A percentile compares a stretch with the other conserved stretches of the same genome.
Conservation (phyloP, 2,329 filamentous ascomycete genomes). For the Teratosphaeria gauchensis region DNA sequence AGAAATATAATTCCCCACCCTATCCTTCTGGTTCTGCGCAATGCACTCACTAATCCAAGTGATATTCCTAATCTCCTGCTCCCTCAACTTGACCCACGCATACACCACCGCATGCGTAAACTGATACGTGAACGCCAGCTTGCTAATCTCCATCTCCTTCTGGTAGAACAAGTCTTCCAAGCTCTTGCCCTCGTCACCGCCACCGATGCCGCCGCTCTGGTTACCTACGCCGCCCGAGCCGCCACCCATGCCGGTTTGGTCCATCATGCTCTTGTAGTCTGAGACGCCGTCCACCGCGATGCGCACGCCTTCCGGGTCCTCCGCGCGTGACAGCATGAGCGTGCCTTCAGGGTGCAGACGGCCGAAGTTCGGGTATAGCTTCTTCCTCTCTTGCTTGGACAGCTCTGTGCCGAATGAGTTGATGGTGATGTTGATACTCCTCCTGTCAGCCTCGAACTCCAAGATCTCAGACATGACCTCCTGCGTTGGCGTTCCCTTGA, state of each 20-base stretch:
- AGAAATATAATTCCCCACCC: conserved; percentile 97
- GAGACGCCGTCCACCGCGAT: conserved; percentile 85
- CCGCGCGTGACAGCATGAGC: conserved; percentile 85
- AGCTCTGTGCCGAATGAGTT: conserved; percentile 98
- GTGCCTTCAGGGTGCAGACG: conserved; percentile 89
- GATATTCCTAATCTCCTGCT: conserved; percentile 99
- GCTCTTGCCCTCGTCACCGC: conserved; percentile 69
- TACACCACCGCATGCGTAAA: conserved; percentile 94
- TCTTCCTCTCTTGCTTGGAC: conserved; percentile 85
- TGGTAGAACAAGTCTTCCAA: conserved; percentile 97
- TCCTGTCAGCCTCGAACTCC: conserved; percentile 90
- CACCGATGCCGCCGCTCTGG: conserved; percentile 68
- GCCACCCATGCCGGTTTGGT: conserved; percentile 72
- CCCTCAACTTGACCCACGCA: conserved; percentile 92
- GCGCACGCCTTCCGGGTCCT: conserved; percentile 87
- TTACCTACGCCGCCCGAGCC: conserved; percentile 56
- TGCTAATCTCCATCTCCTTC: conserved; percentile 98
- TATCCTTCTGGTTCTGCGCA: conserved; percentile 98
- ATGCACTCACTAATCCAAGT: conserved; percentile 99
- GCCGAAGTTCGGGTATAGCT: conserved; percentile 89
- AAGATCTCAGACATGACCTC: conserved; percentile 94
- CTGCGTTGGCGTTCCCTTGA: conserved; percentile 77
- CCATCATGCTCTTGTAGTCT: conserved; percentile 95
- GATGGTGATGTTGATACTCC: conserved; percentile 97
- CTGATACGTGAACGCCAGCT: conserved; percentile 87